These are phyloP conservation scores for Cyanodermella asteris DNA, from an alignment of 2,329 filamentous ascomycete species.

Conservation along the genomic window DNA sequence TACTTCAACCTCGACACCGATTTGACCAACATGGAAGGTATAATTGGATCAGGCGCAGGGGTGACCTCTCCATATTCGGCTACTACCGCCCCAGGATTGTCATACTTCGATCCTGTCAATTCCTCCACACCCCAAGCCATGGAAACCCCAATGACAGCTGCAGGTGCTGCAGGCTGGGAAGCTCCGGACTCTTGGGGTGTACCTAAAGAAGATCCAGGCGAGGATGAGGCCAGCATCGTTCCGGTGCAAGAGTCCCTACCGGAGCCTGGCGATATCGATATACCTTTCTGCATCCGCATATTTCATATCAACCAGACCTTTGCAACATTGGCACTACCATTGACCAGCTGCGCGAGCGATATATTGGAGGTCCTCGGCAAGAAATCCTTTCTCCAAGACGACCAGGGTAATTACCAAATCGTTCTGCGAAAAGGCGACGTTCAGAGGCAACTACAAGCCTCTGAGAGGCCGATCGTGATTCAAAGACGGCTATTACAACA, in stretches of 20 bases:
- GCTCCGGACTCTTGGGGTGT: slow-evolving; percentile 95
- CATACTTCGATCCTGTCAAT: slow-evolving; percentile 12
- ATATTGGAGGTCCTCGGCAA: slow-evolving; percentile 79
- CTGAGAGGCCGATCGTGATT: slow-evolving; percentile 68
- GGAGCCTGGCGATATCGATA: slow-evolving; percentile 50
- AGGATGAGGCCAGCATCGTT: slow-evolving; percentile 48
- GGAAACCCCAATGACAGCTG: slow-evolving; percentile 14
- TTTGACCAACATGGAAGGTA: slow-evolving; percentile 76
- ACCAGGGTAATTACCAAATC: slow-evolving; percentile 84
- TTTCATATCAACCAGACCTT: slow-evolving; percentile 90
- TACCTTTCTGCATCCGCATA: slow-evolving; percentile 77
- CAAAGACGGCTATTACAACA: slow-evolving; percentile 83
- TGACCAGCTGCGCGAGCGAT: slow-evolving; percentile 70
- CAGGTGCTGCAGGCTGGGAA: slow-evolving; percentile 49
- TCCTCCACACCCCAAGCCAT: slow-evolving; percentile 9
- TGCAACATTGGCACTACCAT: slow-evolving; percentile 63
- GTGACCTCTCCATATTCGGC: slow-evolving; percentile 33
- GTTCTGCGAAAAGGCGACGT: slow-evolving; percentile 85
- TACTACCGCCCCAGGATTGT: slow-evolving; percentile 20
- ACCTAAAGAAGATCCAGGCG: slow-evolving; percentile 50
- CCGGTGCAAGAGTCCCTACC: no score
- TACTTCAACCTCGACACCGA: slow-evolving; percentile 77
- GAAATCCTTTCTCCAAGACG: slow-evolving; percentile 81
- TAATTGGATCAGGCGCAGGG: slow-evolving; percentile 39
- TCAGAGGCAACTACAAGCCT: slow-evolving; percentile 53